Percentiles rank a stretch among this genome's conserved stretches.
Evolutionary conservation across 2,329 filamentous ascomycete genomes (phyloP).

Genomic region (Fusarium sp.): DNA sequence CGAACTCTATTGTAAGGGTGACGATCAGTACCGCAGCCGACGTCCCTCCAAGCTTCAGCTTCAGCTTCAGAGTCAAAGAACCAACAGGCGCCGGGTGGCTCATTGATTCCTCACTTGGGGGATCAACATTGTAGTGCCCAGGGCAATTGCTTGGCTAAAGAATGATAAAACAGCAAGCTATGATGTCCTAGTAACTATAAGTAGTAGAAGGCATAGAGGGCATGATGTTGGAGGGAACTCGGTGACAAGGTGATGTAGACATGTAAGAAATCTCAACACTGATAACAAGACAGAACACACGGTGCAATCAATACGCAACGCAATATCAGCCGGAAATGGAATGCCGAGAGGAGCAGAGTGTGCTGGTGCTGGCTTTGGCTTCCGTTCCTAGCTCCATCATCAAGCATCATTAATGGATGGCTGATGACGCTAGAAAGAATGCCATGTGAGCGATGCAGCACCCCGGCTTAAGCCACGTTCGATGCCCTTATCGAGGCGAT

Average conservation of each 20-base stretch:
- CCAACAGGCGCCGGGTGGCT: constrained; percentile 5
- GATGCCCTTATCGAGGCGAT: constrained; percentile 34
- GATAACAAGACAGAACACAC: constrained; percentile 4
- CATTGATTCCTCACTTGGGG: background rate
- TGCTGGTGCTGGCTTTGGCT: constrained; percentile 22
- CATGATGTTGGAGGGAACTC: background rate
- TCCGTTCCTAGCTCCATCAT: constrained; percentile 22
- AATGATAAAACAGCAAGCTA: background rate
- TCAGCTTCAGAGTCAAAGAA: constrained; percentile 10
- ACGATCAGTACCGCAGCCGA: constrained; percentile 11
- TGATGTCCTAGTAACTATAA: background rate
- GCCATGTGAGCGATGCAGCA: constrained; percentile 36
- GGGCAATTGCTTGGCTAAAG: background rate
- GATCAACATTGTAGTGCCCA: constrained; percentile 8
- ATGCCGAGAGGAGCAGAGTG: constrained; percentile 31
- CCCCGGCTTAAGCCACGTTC: constrained; percentile 22
- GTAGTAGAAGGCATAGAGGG: background rate
- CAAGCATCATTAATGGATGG: constrained; percentile 1
- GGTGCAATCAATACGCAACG: background rate
- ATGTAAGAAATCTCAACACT: background rate
- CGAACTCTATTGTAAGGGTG: constrained; percentile 37
- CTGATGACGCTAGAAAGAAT: constrained; percentile 36
- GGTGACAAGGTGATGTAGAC: background rate
- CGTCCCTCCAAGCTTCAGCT: constrained; percentile 9
- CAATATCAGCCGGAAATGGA: constrained; percentile 15